Base-by-base conservation (phyloP, 495 filamentous ascomycete species). In the Chaetomium cochliodes region DNA sequence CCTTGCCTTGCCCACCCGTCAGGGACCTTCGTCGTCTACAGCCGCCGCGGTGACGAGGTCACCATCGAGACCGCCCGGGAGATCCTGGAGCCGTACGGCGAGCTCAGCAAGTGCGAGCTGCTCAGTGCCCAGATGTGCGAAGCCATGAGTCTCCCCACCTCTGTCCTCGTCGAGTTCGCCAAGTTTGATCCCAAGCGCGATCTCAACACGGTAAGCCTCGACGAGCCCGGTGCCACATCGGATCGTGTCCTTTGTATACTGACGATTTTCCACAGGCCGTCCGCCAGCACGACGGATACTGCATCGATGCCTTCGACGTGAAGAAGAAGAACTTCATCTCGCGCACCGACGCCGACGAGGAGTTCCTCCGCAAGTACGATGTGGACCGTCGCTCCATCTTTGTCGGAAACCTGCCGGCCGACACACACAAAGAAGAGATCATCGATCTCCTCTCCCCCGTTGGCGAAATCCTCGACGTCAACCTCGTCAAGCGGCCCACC, bases 21-120 rank as follows among this genome's bases (percentile, higher is more conserved):
- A 87, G 85, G 83, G 11, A 74, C 77, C 8, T 81, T 83, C 60
- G 77, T 84, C 37, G 63, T 87, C 49, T 84, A 78, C 42, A 77
- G 54, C 47, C 69, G 76, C 33, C 67, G 69, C 65, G 80, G 83
- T 49, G 54, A 69, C 12, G 62, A 68, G 3, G 72, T 84, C 56
- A 73, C 73, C 18, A 65, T 78, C 23, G 66, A 73, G 4, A 83
- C 85, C 54, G 85, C 77, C 50, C 68, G 67, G 8, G 59, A 70
- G 9, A 69, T 82, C 39, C 69, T 87, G 33, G 47, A 66, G 23
- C 54, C 62, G 0, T 82, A 77, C 61, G 84, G 84, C 9, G 62
- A 68, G 0, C 63, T 84, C 30, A 52, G 20, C 60, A 73, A 72
- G 53, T 71, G 75, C 26, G 72, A 80, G 59, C 9, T 44, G 15